A percentile compares a stretch with the other conserved stretches of the same genome.
phyloP scores from a whole-genome alignment of 176 grass and related monocot species.

The Secale cereale region DNA sequence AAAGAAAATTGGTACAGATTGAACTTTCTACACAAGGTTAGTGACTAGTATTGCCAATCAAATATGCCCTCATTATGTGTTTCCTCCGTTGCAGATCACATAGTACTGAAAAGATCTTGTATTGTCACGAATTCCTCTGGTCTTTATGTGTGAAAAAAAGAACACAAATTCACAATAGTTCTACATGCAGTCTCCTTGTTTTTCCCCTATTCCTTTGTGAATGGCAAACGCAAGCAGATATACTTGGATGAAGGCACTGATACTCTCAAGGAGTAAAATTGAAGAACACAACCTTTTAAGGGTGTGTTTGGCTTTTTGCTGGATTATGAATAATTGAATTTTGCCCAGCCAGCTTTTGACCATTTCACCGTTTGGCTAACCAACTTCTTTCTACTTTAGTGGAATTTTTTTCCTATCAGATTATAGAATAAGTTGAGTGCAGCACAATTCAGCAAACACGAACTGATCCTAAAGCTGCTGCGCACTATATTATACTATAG shows the following conservation, averaged over 20 bases:
- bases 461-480: not conserved
- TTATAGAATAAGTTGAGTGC: not conserved
- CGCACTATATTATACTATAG: not conserved
- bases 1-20: not conserved
- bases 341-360: not conserved
- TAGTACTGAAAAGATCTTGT: not conserved
- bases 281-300: not conserved
- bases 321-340: not conserved
- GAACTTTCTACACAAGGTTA: not conserved
- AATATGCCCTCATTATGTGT: not conserved
- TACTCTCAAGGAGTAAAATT: not conserved
- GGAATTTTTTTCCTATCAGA: not conserved
- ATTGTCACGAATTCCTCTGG: not conserved
- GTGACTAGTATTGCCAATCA: not conserved
- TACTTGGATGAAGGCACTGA: not conserved
- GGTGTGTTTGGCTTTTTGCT: not conserved
- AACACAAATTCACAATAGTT: not conserved
- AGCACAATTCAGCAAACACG: not conserved
- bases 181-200: not conserved
- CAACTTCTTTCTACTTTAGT: not conserved
- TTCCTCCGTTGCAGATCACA: not conserved
- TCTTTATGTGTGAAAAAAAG: not conserved
- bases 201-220: not conserved
- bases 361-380: not conserved
- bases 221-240: slow-evolving; percentile 9